Base-by-base conservation (phyloP, 2,329 filamentous ascomycete species). In the Rutstroemia sp. region DNA sequence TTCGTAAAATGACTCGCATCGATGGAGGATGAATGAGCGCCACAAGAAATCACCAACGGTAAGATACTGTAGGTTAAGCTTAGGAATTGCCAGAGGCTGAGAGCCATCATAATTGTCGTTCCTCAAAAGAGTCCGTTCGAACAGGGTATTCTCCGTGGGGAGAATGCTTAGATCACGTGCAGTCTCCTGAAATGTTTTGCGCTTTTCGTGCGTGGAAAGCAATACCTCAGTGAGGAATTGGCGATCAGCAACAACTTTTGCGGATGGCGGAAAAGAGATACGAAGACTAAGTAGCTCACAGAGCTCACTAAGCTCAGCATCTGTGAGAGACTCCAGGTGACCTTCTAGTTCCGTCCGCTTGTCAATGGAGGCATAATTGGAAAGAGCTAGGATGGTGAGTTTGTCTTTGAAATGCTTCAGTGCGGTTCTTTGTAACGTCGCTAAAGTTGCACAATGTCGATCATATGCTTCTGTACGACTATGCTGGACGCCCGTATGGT, bases 41-140 rank as follows among this genome's bases (percentile, higher is more conserved):
- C 92, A 99, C n/a, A 99, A 74, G 65, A 99, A 99, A 71, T 99
- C 94, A 2, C 91, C 91, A 51, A 96, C 83, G 2, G 92, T 95
- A 14, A 99, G 78, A 71, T 99, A 99, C 68, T 99, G 94, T 27
- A 99, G 76, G 65, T 96, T 99, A 47, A 97, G 74, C 70, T 99
- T 99, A 2, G 94, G 94, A 45, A 99, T 83, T 2, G 94, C 89
- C 57, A 99, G 77, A 5, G 94, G 92, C 48, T 83, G 83, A 23
- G 89, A 91, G 25, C 92, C 92, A 69, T 96, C 87, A 65, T 96
- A 97, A 7, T 78, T 79, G 65, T 96, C 92, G 56, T 92, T 92
- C 57, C 90, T 83, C 56, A 92, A 73, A 53, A 96, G 80, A 25
- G 84, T 83, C 51, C 78, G 78, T 58, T 96, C 90, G 66, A 96